phyloP scores from a whole-genome alignment of 192 early-diverging fungal genomes.

The Phlyctochytrium arcticum region DNA sequence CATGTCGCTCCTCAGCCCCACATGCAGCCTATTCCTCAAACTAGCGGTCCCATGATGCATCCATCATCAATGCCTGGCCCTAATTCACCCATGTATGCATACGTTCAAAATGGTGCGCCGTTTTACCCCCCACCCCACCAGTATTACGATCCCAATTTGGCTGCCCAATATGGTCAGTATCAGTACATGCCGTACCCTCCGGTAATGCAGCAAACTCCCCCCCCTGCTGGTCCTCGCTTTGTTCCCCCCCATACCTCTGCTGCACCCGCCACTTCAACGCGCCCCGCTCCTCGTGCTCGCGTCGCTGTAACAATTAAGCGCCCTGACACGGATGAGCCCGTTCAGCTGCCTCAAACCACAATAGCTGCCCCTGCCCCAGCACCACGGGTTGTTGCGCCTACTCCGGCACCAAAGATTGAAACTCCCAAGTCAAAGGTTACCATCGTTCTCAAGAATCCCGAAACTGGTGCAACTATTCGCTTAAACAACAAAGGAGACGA shows the following conservation, averaged over 20 bases:
- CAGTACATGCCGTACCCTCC: not conserved
- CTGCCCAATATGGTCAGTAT: not conserved
- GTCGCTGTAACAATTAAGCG: not conserved
- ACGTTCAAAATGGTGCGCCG: no score
- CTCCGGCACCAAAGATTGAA: not conserved
- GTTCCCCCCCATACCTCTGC: not conserved
- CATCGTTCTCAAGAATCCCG: not conserved
- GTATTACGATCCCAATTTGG: not conserved
- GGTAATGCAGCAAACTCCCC: not conserved
- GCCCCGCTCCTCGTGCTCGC: not conserved
- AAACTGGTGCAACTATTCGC: not conserved
- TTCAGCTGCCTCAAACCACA: constrained; percentile 1
- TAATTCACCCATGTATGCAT: not conserved
- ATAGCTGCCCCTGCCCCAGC: constrained; percentile 4
- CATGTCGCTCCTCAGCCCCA: no score
- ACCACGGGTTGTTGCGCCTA: not conserved
- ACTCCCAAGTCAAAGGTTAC: not conserved
- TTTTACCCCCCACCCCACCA: no score
- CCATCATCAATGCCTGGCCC: not conserved
- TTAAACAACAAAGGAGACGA: not conserved
- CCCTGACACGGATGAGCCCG: constrained; percentile 20
- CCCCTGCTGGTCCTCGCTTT: not conserved
- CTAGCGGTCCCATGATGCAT: not conserved
- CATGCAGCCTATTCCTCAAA: not conserved
- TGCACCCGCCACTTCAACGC: not conserved